Evolutionary conservation across 192 early-diverging fungal genomes (phyloP).

Genomic region (Martensiomyces pterosporus): DNA sequence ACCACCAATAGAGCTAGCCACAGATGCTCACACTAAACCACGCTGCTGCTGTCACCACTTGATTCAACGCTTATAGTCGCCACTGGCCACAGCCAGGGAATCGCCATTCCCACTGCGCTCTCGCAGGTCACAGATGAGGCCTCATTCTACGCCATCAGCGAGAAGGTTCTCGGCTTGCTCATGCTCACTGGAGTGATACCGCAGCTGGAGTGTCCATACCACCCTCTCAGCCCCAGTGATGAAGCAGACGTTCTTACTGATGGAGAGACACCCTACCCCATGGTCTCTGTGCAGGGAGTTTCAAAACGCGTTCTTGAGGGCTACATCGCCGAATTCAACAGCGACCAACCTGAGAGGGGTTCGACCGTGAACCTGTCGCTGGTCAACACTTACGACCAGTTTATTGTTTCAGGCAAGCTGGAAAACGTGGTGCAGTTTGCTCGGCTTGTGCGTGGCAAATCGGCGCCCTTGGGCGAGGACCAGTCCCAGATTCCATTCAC

Average conservation of each 20-base stretch:
- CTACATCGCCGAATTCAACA: not conserved
- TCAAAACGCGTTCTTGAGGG: not conserved
- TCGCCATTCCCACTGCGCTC: not conserved
- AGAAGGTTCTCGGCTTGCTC: not conserved
- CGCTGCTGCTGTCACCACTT: too few species aligned
- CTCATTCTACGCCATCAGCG: not conserved
- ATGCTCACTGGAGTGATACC: not conserved
- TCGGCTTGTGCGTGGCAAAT: not conserved
- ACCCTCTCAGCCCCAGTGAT: not conserved
- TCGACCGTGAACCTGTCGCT: not conserved
- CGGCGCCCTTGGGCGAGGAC: not conserved
- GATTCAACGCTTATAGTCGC: not conserved
- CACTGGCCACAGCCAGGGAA: not conserved
- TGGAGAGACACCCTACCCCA: not conserved
- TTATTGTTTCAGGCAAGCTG: not conserved
- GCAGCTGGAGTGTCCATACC: not conserved
- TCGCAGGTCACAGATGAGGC: not conserved
- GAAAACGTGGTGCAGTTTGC: not conserved
- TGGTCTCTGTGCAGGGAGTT: not conserved
- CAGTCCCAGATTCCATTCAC: not conserved
- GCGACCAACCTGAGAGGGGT: not conserved
- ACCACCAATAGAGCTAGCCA: too few species aligned
- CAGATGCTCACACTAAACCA: too few species aligned
- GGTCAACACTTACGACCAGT: not conserved
- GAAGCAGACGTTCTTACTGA: not conserved